Evolutionary conservation across 1,284 basidiomycete genomes (phyloP).

Genomic region (Tetrapyrgos nigripes): DNA sequence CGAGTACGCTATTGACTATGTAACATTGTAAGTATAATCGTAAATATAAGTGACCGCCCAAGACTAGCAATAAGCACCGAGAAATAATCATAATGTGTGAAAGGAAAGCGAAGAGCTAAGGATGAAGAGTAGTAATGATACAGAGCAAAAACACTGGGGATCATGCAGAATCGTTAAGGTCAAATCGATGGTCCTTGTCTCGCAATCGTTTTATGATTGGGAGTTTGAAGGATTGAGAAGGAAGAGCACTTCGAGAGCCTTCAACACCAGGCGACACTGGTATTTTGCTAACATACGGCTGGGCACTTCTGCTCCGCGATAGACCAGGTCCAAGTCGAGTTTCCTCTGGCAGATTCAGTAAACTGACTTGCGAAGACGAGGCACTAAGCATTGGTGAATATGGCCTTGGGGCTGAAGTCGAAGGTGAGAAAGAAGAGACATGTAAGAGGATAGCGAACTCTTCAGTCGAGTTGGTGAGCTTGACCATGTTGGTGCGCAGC

Average conservation of each 20-base stretch:
- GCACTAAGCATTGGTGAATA: conserved; percentile 61
- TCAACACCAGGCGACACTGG: conserved; percentile 42
- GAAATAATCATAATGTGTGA: background rate
- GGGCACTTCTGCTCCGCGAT: conserved; percentile 66
- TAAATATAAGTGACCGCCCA: conserved; percentile 4
- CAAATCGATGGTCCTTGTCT: conserved; percentile 13
- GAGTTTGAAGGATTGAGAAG: conserved; percentile 17
- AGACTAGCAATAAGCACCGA: conserved; percentile 10
- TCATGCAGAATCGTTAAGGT: conserved; percentile 18
- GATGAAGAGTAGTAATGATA: background rate
- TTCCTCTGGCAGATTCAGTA: conserved; percentile 22
- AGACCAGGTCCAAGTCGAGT: conserved; percentile 54
- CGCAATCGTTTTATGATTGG: conserved; percentile 15
- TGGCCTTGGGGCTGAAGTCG: conserved; percentile 56
- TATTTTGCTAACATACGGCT: conserved; percentile 50
- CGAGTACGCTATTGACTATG: background rate
- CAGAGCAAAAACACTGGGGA: background rate
- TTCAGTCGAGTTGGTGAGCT: conserved; percentile 78
- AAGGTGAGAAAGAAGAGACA: conserved; percentile 77
- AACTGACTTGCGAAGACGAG: conserved; percentile 19
- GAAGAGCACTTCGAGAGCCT: conserved; percentile 43
- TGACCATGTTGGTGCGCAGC: conserved; percentile 70
- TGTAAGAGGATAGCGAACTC: conserved; percentile 81
- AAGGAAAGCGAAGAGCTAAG: background rate
- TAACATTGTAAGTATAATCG: background rate